phyloP scores from a whole-genome alignment of 1,284 basidiomycete genomes.

The Inonotus obliquus region DNA sequence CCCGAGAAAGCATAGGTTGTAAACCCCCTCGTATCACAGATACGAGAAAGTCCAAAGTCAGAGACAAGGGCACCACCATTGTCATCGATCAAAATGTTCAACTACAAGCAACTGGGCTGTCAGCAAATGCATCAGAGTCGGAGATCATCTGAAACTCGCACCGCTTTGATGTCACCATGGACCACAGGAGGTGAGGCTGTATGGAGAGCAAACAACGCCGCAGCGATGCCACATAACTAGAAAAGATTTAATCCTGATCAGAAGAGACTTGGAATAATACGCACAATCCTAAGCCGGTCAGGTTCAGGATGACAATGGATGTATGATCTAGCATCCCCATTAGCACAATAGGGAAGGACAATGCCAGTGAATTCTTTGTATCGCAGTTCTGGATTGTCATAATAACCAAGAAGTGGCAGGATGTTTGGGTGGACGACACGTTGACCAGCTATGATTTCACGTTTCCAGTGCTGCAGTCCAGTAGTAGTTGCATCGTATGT shows the following conservation, averaged over 20 bases:
- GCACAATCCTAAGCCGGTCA: neutral
- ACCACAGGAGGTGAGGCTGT: neutral
- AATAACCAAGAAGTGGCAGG: neutral
- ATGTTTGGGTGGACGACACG: neutral
- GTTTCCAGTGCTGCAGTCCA: neutral
- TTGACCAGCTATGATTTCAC: neutral
- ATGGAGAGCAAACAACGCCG: neutral
- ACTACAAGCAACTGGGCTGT: neutral
- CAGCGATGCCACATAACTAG: neutral
- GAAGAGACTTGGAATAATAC: neutral
- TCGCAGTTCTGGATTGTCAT: neutral
- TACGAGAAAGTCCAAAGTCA: too few relatives aligned
- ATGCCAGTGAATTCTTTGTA: neutral
- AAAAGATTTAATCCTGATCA: neutral
- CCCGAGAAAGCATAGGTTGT: too few relatives aligned
- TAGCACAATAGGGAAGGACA: neutral
- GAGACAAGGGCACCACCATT: too few relatives aligned
- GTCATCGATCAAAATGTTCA: too few relatives aligned
- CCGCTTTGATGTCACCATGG: conserved; percentile 13
- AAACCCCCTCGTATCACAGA: too few relatives aligned
- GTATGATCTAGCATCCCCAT: neutral
- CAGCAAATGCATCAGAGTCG: neutral
- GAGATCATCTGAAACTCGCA: neutral
- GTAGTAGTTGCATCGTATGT: too few relatives aligned
- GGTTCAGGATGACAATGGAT: neutral